A percentile compares a stretch with the other conserved stretches of the same genome.
These are phyloP conservation scores for Solanum corneliomulleri DNA, from an alignment of 257 asterid genomes.

Conservation along the genomic window DNA sequence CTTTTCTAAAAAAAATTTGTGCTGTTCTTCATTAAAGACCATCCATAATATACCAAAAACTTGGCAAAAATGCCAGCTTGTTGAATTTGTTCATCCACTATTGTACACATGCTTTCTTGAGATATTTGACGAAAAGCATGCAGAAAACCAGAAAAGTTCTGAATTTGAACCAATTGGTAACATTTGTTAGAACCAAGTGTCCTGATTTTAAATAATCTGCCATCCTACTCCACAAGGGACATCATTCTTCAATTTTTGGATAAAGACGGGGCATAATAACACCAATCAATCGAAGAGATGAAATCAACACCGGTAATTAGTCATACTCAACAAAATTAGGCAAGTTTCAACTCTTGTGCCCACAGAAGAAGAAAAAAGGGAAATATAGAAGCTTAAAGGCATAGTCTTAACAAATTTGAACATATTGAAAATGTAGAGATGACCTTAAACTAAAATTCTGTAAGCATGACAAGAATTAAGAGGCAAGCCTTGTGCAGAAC, in stretches of 20 bases:
- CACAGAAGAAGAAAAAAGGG: not conserved
- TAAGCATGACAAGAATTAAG: not conserved
- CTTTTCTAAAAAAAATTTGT: not conserved
- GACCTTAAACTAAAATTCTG: not conserved
- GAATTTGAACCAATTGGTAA: not conserved
- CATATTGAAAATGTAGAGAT: not conserved
- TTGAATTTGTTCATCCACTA: not conserved
- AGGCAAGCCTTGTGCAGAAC: not conserved
- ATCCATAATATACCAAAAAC: not conserved
- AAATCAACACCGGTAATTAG: not conserved
- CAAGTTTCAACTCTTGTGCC: not conserved
- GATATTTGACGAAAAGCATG: not conserved
- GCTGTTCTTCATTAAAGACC: not conserved
- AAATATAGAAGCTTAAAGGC: not conserved
- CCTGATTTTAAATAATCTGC: not conserved
- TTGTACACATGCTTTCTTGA: not conserved
- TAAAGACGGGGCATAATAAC: not conserved
- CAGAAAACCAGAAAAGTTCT: not conserved
- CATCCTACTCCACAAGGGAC: not conserved
- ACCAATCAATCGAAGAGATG: not conserved
- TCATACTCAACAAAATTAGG: not conserved
- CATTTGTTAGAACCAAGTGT: not conserved
- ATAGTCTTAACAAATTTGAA: not conserved
- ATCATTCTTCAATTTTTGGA: not conserved
- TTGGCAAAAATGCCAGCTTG: not conserved